Evolutionary conservation across 2,329 filamentous ascomycete genomes (phyloP).

Genomic region (Fusarium xyrophilum): DNA sequence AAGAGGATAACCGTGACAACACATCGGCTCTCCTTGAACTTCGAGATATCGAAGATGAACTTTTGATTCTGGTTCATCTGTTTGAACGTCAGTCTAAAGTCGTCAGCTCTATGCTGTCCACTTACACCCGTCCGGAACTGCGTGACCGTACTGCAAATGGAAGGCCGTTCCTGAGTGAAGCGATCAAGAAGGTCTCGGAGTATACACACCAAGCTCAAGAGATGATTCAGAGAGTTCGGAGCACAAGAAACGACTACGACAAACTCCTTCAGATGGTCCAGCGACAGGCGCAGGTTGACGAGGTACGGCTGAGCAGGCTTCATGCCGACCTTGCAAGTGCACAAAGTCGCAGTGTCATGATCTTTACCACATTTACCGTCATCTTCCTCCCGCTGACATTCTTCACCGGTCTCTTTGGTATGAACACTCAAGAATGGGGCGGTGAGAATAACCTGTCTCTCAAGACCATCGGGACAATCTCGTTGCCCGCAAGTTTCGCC

Average conservation of each 20-base stretch:
- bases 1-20: conserved; percentile 67
- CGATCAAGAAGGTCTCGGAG: conserved; percentile 59
- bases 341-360: conserved; percentile 69
- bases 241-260: conserved; percentile 67
- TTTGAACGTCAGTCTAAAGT: conserved; percentile 64
- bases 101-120: conserved; percentile 55
- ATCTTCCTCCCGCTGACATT: conserved; percentile 70
- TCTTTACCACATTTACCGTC: conserved; percentile 69
- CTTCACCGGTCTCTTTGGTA: conserved; percentile 70
- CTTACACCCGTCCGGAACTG: conserved; percentile 53
- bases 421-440: conserved; percentile 69
- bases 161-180: conserved; percentile 59
- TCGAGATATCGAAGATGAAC: conserved; percentile 69
- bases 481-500: conserved; percentile 56
- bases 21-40: conserved; percentile 68
- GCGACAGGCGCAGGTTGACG: conserved; percentile 70
- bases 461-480: conserved; percentile 55
- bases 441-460: conserved; percentile 55
- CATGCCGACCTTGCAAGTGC: conserved; percentile 68
- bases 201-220: conserved; percentile 62
- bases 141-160: conserved; percentile 54
- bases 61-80: conserved; percentile 62
- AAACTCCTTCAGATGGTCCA: conserved; percentile 72
- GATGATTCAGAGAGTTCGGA: conserved; percentile 65
- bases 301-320: conserved; percentile 67